A percentile compares a stretch with the other conserved stretches of the same genome.
Evolutionary conservation across 805 yeast species (phyloP).

Genomic region (Suhomyces faveliae): DNA sequence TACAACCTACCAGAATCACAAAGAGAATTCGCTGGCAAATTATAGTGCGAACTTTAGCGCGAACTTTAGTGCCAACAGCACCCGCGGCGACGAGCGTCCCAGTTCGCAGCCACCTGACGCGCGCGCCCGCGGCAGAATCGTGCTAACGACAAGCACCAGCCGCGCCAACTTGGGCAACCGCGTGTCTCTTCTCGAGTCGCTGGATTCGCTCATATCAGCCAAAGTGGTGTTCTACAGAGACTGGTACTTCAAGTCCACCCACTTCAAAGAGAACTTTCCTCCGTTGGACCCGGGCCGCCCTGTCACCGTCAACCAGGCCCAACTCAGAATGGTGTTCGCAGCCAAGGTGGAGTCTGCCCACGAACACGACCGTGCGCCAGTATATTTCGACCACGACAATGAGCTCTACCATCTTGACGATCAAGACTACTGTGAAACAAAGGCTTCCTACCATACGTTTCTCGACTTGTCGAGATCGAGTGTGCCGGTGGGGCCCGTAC

Average conservation of each 20-base stretch:
- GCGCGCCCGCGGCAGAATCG: neutral
- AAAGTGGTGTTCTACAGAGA: constrained; percentile 34
- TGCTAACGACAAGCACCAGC: neutral
- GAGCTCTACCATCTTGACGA: constrained; percentile 10
- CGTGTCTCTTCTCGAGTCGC: neutral
- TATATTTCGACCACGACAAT: constrained; percentile 25
- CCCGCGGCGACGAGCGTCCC: neutral
- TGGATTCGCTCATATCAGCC: constrained; percentile 21
- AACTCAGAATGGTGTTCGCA: constrained; percentile 16
- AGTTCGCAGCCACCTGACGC: neutral
- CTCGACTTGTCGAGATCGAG: constrained; percentile 12
- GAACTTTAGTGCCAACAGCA: neutral
- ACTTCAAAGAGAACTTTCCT: constrained; percentile 4
- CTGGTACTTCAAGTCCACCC: constrained; percentile 25
- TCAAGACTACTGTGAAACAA: neutral
- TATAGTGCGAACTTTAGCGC: neutral
- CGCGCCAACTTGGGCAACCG: neutral
- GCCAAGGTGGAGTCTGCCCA: constrained; percentile 11
- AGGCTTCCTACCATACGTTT: constrained; percentile 3
- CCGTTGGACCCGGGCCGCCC: neutral
- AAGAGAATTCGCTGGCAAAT: neutral
- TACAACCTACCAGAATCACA: constrained; percentile 18
- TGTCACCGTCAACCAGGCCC: constrained; percentile 5
- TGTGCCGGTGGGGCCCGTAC: neutral
- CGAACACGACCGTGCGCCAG: constrained; percentile 14